Evolutionary conservation across 2,329 filamentous ascomycete species (phyloP).

Genomic region (Taxawa tesnikishii): DNA sequence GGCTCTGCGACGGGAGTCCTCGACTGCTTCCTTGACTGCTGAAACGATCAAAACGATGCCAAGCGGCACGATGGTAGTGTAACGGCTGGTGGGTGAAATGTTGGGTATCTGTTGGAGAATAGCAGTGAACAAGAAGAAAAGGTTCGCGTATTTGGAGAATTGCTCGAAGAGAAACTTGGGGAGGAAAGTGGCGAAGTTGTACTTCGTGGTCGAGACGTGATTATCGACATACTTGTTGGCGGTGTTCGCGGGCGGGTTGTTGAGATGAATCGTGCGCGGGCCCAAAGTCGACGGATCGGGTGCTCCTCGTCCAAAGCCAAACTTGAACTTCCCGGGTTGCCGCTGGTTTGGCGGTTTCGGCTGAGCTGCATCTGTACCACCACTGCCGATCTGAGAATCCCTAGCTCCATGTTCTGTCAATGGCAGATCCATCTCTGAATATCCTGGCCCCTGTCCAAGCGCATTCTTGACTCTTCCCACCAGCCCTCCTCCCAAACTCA

Average conservation of each 20-base stretch:
- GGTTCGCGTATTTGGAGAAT: constrained; percentile 97
- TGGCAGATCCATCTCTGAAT: constrained; percentile 97
- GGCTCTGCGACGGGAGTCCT: constrained; percentile 80
- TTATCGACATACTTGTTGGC: constrained; percentile 89
- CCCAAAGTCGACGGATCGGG: constrained; percentile 83
- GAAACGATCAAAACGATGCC: constrained; percentile 86
- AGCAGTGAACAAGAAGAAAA: constrained; percentile 98
- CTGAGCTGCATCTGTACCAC: constrained; percentile 15
- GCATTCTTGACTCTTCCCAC: constrained; percentile 81
- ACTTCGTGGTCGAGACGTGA: constrained; percentile 94
- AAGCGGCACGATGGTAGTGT: constrained; percentile 93
- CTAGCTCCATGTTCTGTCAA: constrained; percentile 64
- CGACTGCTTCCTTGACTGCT: constrained; percentile 83
- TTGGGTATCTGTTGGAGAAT: constrained; percentile 88
- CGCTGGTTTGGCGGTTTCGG: constrained; percentile 16
- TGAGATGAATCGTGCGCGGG: constrained; percentile 85
- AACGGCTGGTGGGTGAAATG: constrained; percentile 87
- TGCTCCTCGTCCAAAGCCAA: constrained; percentile 75
- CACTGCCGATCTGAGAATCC: constrained; percentile 24
- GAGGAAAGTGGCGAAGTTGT: constrained; percentile 84
- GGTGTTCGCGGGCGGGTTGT: constrained; percentile 88
- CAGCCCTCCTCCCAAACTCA: constrained; percentile 75
- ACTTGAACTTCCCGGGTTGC: constrained; percentile 71
- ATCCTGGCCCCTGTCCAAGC: constrained; percentile 73
- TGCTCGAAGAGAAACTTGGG: constrained; percentile 97